These are phyloP conservation scores for Phytopythium cucurbitacearum DNA, from an alignment of 352 stramenopile genomes.

Conservation along the genomic window DNA sequence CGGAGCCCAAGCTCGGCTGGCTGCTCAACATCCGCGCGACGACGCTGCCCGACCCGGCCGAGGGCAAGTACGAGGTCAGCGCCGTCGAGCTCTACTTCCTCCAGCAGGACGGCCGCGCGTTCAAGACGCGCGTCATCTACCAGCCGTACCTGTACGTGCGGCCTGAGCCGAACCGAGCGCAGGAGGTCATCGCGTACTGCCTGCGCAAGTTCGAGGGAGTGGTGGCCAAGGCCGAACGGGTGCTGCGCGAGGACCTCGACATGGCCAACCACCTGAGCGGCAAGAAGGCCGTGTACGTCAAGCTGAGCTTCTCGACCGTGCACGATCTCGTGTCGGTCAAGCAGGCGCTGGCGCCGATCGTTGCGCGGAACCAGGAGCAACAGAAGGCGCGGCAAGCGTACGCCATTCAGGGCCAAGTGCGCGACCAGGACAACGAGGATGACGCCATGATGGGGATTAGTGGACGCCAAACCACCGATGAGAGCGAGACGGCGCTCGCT, in stretches of 20 bases:
- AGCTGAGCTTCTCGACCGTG: conserved; percentile 89
- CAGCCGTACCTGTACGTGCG: conserved; percentile 97
- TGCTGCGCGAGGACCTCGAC: conserved; percentile 90
- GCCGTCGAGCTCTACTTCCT: conserved; percentile 96
- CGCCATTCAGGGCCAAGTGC: conserved; percentile 43
- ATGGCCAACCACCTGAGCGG: conserved; percentile 87
- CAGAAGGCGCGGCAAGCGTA: conserved; percentile 64
- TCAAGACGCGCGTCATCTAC: conserved; percentile 96
- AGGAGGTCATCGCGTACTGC: conserved; percentile 80
- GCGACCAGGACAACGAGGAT: conserved; percentile 37
- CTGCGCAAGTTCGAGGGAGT: conserved; percentile 83
- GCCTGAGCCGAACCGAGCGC: conserved; percentile 45
- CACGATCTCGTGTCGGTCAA: conserved; percentile 66
- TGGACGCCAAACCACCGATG: conserved; percentile 25
- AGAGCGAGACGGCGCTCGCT: conserved; percentile 71
- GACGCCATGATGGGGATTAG: conserved; percentile 26
- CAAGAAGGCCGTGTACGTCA: conserved; percentile 84
- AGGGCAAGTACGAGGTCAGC: conserved; percentile 79
- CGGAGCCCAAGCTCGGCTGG: conserved; percentile 50
- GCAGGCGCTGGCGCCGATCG: conserved; percentile 49
- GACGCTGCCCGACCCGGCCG: conserved; percentile 45
- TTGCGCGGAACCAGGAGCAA: conserved; percentile 63
- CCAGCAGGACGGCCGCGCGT: conserved; percentile 89
- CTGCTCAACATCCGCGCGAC: conserved; percentile 66
- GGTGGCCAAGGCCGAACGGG: conserved; percentile 64